Evolutionary conservation across 192 early-diverging fungal genomes (phyloP).

Genomic region (Chytriomyces hyalinus): DNA sequence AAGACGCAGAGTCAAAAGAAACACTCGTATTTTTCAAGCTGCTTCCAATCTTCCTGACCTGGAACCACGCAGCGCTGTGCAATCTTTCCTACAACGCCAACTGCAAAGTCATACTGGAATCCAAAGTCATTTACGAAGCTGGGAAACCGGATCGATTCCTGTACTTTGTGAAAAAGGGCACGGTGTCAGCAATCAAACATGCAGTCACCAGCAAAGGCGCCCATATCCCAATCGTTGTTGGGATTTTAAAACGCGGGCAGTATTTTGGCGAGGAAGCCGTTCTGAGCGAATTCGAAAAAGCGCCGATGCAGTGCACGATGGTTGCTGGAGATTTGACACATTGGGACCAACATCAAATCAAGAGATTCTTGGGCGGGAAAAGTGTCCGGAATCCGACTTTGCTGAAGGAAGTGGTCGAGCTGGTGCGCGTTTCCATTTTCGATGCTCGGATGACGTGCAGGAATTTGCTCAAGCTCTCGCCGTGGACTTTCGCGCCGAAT

Average conservation of each 20-base stretch:
- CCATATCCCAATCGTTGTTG: slow-evolving; percentile 30
- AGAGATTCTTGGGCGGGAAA: background rate
- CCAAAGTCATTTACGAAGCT: slow-evolving; percentile 28
- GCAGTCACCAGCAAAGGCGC: background rate
- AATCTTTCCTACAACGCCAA: slow-evolving; percentile 37
- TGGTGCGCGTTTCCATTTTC: slow-evolving; percentile 21
- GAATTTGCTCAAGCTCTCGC: background rate
- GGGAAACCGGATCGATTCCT: slow-evolving; percentile 31
- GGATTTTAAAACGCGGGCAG: slow-evolving; percentile 5
- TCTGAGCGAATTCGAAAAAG: background rate
- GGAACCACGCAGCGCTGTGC: slow-evolving; percentile 20
- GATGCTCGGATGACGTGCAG: slow-evolving; percentile 37
- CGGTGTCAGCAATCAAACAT: slow-evolving; percentile 28
- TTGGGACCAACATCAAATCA: background rate
- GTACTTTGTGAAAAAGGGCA: slow-evolving; percentile 39
- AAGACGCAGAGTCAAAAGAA: slow-evolving; percentile 48
- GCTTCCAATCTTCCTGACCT: slow-evolving; percentile 42
- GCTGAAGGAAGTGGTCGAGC: slow-evolving; percentile 19
- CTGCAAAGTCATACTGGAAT: slow-evolving; percentile 24
- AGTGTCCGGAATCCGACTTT: background rate
- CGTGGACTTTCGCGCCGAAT: slow-evolving; percentile 11
- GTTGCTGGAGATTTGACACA: slow-evolving; percentile 28
- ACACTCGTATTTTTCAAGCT: slow-evolving; percentile 44
- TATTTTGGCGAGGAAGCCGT: slow-evolving; percentile 54
- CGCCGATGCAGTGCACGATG: background rate